Conservation (phyloP, 257 asterid genomes). For the Eustoma russellianum region DNA sequence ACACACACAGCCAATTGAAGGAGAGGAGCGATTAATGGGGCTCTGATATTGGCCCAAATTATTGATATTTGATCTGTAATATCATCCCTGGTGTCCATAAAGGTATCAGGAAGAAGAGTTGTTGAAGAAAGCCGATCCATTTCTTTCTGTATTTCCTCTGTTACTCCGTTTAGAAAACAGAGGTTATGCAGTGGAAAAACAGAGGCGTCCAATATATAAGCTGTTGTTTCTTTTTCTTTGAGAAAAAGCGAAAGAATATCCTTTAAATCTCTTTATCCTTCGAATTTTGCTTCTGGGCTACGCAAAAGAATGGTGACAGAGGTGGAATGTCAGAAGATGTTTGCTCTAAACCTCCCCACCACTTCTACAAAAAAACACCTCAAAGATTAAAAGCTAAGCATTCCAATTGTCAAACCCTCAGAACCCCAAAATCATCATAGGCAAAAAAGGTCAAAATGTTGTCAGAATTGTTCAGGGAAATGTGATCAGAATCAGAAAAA, state of each 20-base stretch:
- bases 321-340: conserved; percentile 52
- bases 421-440: conserved; percentile 3
- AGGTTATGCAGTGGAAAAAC: conserved; percentile 15
- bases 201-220: conserved; percentile 19
- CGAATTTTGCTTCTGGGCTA: conserved; percentile 36
- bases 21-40: conserved; percentile 75
- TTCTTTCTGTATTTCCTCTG: conserved; percentile 15
- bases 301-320: conserved; percentile 41
- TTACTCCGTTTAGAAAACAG: conserved; percentile 9
- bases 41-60: conserved; percentile 67
- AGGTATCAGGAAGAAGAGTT: conserved; percentile 32
- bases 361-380: conserved; percentile 77
- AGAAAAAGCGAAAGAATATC: conserved; percentile 34
- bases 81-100: conserved; percentile 38
- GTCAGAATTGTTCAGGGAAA: not conserved
- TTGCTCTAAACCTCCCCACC: conserved; percentile 63
- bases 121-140: conserved; percentile 46
- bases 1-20: conserved; percentile 39
- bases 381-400: conserved; percentile 21
- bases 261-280: conserved; percentile 6
- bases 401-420: conserved; percentile 7
- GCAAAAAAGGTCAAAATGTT: not conserved
- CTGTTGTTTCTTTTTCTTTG: conserved; percentile 8
- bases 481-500: not conserved
- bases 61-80: conserved; percentile 34